A percentile compares a stretch with the other conserved stretches of the same genome.
phyloP scores from a whole-genome alignment of 306 rosid genomes.

The Malus sylvestris region DNA sequence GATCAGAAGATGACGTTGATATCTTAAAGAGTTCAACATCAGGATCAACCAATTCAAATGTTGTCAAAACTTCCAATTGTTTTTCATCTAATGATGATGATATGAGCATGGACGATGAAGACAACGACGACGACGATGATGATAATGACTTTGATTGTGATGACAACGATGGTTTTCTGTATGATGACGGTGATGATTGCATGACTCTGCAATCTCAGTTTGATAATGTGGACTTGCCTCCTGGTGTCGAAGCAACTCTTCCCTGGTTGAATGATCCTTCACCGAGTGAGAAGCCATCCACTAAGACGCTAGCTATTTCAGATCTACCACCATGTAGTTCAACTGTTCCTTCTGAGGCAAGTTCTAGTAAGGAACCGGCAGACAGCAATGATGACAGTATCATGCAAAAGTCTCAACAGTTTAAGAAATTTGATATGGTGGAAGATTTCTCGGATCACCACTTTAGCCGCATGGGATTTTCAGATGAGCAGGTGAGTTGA shows the following conservation, averaged over 20 bases:
- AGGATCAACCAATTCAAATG: slow-evolving; percentile 34
- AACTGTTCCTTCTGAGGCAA: slow-evolving; percentile 28
- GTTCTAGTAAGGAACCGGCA: slow-evolving; percentile 32
- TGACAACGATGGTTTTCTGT: slow-evolving; percentile 29
- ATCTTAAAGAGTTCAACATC: slow-evolving; percentile 47
- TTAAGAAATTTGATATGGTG: slow-evolving; percentile 56
- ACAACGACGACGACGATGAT: slow-evolving; percentile 25
- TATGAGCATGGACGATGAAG: slow-evolving; percentile 37
- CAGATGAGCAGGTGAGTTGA: slow-evolving; percentile 39
- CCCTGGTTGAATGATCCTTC: slow-evolving; percentile 59
- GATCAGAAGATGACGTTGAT: slow-evolving; percentile 36
- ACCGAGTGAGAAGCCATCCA: slow-evolving; percentile 20
- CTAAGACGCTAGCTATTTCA: slow-evolving; percentile 14
- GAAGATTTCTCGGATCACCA: slow-evolving; percentile 54
- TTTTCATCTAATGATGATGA: slow-evolving; percentile 38
- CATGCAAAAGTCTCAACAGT: slow-evolving; percentile 26
- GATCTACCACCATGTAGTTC: slow-evolving; percentile 15
- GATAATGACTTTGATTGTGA: slow-evolving; percentile 38
- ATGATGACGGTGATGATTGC: slow-evolving; percentile 32
- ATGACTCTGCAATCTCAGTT: slow-evolving; percentile 48
- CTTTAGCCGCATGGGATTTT: slow-evolving; percentile 31
- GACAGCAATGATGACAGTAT: slow-evolving; percentile 5
- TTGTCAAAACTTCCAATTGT: slow-evolving; percentile 34
- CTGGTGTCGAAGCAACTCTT: slow-evolving; percentile 69
- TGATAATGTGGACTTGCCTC: slow-evolving; percentile 72